These are phyloP conservation scores for Suhomyces emberorum DNA, from an alignment of 805 yeast species.

Conservation along the genomic window DNA sequence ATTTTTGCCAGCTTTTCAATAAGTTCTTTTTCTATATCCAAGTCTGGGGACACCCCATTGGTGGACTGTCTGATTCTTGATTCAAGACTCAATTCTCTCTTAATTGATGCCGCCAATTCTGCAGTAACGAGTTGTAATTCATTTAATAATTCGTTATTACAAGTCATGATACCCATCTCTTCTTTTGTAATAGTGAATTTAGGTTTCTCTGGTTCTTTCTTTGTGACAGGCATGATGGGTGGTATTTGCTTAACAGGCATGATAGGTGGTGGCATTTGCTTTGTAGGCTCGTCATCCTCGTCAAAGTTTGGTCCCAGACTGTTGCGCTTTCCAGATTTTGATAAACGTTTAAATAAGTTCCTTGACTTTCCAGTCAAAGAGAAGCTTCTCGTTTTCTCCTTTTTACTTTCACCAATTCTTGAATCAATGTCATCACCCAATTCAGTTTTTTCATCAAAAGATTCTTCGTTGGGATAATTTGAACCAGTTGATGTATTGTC, in stretches of 20 bases:
- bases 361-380: constrained; percentile 28
- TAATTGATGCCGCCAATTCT: constrained; percentile 70
- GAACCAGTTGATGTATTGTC: constrained; percentile 6
- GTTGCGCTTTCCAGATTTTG: constrained; percentile 21
- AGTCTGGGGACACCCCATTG: constrained; percentile 10
- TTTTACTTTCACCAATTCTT: constrained; percentile 4
- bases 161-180: constrained; percentile 59
- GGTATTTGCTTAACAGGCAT: neutral
- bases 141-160: constrained; percentile 54
- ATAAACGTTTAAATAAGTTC: constrained; percentile 32
- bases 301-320: neutral
- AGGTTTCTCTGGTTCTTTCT: constrained; percentile 44
- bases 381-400: constrained; percentile 21
- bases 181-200: constrained; percentile 45
- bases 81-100: constrained; percentile 64
- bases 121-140: constrained; percentile 68
- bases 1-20: constrained; percentile 35
- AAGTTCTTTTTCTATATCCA: constrained; percentile 24
- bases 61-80: constrained; percentile 26
- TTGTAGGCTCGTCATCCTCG: constrained; percentile 5
- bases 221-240: constrained; percentile 33
- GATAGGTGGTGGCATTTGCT: neutral
- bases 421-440: constrained; percentile 1
- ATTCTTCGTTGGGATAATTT: constrained; percentile 2
- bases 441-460: constrained; percentile 1